Evolutionary conservation across 768 basidiomycete species (phyloP), one percentile per base, ranked within the genome.

Genomic region (Boletus fagicola): DNA sequence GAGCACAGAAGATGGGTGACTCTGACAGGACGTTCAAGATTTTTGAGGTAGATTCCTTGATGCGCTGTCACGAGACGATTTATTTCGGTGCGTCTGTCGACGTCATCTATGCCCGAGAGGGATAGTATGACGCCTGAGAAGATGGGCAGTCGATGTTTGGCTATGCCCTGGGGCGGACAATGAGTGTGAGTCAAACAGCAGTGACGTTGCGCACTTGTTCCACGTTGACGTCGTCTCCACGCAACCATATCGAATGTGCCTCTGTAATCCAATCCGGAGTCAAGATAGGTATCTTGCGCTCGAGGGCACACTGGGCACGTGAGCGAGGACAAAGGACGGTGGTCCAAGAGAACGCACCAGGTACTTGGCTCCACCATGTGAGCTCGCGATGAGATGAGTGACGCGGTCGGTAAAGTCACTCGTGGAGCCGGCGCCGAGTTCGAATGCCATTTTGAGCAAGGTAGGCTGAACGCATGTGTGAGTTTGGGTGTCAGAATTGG

Each of bases 1-100:
- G 84, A 81, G 65, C 91, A 92, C 9, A 98, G 75, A 2, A 98
- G 77, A 72, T 98, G 95, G 0, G 94, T 97, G 35, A 92, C 88
- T 51, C 77, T 80, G 36, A 90, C 83, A 1, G 88, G 89, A 3
- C 90, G 82, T 65, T 92, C 87, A 22, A 97, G 78, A 55, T 83
- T 82, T 73, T 88, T 88, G 40, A 86, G 75, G 65, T 92, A 94
- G 35, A 71, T 67, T 1, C 94, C 95, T 12, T 85, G 85, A 36
- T 86, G 72, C 13, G 74, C 49, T 10, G 77, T 80, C 43, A 94
- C 75, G 3, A 84, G 69, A 48, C 81, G 78, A 65, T 83, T 83
- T 57, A 96, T 87, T 50, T 85, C 72, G 0, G 81, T 80, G 20
- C 91, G 84, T 15, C 78, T 72, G 4, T 76, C 67, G 42, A 86